Evolutionary conservation across 2,329 filamentous ascomycete genomes (phyloP).

Genomic region (Coniochaeta sp.): DNA sequence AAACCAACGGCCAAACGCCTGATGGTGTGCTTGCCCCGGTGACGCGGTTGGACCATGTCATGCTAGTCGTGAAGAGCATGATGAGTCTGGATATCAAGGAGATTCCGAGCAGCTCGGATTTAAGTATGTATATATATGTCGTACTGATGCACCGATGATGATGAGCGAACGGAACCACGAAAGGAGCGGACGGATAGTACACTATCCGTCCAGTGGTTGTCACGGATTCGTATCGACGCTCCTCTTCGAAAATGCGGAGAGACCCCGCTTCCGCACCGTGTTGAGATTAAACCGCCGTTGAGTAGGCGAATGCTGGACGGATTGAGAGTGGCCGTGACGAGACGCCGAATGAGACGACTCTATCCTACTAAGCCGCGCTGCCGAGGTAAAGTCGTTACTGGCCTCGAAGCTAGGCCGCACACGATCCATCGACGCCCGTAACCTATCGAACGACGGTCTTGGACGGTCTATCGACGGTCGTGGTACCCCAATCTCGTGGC

Average conservation of each 20-base stretch:
- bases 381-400: slow-evolving; percentile 85
- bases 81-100: neutral
- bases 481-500: slow-evolving; percentile 15
- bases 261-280: slow-evolving; percentile 17
- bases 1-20: neutral
- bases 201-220: neutral
- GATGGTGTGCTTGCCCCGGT: neutral
- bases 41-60: neutral
- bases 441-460: slow-evolving; percentile 80
- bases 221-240: slow-evolving; percentile 12
- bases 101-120: no score
- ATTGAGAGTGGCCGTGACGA: slow-evolving; percentile 15
- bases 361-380: slow-evolving; percentile 74
- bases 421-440: slow-evolving; percentile 81
- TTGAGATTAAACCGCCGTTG: slow-evolving; percentile 18
- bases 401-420: slow-evolving; percentile 78
- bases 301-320: slow-evolving; percentile 4
- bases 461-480: slow-evolving; percentile 59
- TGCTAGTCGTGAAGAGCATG: neutral
- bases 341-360: slow-evolving; percentile 58
- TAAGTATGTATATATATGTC: neutral
- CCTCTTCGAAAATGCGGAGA: slow-evolving; percentile 20
- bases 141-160: neutral
- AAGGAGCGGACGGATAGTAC: neutral
- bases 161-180: neutral